Conservation (phyloP, 768 basidiomycete species). For the Neoboletus brunneissimus region DNA sequence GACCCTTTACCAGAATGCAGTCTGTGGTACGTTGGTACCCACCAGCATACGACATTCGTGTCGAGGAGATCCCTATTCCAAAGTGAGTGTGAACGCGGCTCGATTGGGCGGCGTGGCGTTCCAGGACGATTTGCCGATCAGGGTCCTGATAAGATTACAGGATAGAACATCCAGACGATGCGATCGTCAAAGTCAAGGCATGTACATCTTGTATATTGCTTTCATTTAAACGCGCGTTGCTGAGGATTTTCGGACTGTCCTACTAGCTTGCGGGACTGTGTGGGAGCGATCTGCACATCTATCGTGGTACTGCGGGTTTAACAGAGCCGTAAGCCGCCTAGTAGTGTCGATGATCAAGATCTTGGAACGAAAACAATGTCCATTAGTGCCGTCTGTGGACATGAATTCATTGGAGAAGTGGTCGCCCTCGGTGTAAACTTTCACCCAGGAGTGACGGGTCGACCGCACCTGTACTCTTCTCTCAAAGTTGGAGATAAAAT, state of each 20-base stretch:
- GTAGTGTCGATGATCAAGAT: background rate
- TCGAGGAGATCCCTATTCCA: slow-evolving; percentile 61
- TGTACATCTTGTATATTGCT: slow-evolving; percentile 8
- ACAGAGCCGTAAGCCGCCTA: slow-evolving; percentile 45
- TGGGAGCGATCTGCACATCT: slow-evolving; percentile 74
- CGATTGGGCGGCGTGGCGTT: background rate
- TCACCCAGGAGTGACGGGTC: slow-evolving; percentile 38
- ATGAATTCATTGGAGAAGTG: slow-evolving; percentile 77
- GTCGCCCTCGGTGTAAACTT: slow-evolving; percentile 64
- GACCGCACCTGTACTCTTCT: slow-evolving; percentile 61
- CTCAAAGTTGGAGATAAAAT: slow-evolving; percentile 74
- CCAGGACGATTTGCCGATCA: background rate
- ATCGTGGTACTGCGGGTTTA: slow-evolving; percentile 59
- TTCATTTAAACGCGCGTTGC: background rate
- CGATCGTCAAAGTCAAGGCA: slow-evolving; percentile 71
- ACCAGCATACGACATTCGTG: slow-evolving; percentile 65
- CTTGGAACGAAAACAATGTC: background rate
- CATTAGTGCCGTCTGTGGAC: slow-evolving; percentile 61
- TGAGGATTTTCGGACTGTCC: background rate
- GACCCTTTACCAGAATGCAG: slow-evolving; percentile 12
- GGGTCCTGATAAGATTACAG: slow-evolving; percentile 32
- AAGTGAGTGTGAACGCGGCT: slow-evolving; percentile 36
- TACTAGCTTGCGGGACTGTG: slow-evolving; percentile 63
- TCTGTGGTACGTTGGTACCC: slow-evolving; percentile 56
- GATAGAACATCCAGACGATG: slow-evolving; percentile 72